Base-by-base conservation (phyloP, 108 stramenopile species). In the Fistulifera solaris region DNA sequence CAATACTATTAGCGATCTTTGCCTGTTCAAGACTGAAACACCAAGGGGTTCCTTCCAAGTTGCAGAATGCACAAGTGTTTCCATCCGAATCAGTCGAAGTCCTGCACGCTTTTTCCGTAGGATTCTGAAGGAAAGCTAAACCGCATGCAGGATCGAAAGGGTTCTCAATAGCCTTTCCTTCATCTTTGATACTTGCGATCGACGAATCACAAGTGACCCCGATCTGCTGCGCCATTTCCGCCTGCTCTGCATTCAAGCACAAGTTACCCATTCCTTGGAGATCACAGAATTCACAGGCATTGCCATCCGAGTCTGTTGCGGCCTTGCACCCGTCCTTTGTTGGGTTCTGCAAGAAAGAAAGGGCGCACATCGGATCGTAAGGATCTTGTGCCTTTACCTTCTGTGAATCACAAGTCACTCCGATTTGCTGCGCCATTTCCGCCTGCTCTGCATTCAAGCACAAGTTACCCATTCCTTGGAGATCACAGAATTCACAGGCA, bases 21-120 rank as follows among this genome's bases (percentile, higher is more conserved):
- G 72, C 72, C 50, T 68, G 72, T 4, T 63, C 67, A 13, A 27
- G 10, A 11, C 27, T 65, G 17, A 68, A 40, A 58, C 72, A 74
- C 15, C 67, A 25, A 10, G 57, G 27, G 0, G n/a, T 38, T 8
- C 44, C 47, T 22, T 52, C 40, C 3, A 67, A 19, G 23, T 26
- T 39, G 56, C 72, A 74, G 58, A 57, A 74, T 27, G 60, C 54
- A 40, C 72, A 74, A 46, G 67, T 27, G 4, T 61, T 40, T n/a
- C 67, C 72, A 26, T 64, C 63, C 0, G 31, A 27, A 43, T 68
- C 72, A 23, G 54, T n/a, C 6, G 56, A 21, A 14, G 56, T 10
- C 16, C 50, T 51, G 55, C 72, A 74, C 1, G 6, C 25, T 17
- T 57, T 22, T 22, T 60, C 17, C n/a, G 47, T 50, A 28, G 27